Evolutionary conservation across 306 rosid species (phyloP).

Genomic region (Trichosanthes truncata): DNA sequence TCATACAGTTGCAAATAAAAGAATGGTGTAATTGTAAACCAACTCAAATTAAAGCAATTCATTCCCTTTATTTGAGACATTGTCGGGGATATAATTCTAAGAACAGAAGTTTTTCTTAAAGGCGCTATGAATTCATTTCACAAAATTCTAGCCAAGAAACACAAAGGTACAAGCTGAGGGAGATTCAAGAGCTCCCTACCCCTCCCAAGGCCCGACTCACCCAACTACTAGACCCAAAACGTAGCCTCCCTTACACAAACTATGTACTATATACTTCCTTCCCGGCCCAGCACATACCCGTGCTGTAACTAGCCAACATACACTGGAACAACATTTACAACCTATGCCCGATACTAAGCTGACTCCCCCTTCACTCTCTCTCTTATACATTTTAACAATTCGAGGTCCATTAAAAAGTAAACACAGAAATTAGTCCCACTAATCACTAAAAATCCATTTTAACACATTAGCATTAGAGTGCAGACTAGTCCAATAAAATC

Average conservation of each 20-base stretch:
- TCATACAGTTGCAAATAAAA: neutral
- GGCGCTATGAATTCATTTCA: neutral
- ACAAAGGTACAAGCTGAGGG: neutral
- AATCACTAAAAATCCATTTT: neutral
- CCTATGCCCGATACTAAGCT: neutral
- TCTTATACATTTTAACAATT: neutral
- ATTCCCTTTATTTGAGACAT: neutral
- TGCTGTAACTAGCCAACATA: neutral
- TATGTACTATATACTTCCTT: neutral
- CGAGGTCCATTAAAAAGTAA: neutral
- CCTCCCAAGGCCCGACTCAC: neutral
- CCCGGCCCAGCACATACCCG: neutral
- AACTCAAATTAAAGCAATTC: neutral
- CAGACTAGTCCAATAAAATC: neutral
- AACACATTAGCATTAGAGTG: neutral
- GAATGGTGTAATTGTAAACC: neutral
- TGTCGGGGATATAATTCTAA: neutral
- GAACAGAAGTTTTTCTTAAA: neutral
- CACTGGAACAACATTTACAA: neutral
- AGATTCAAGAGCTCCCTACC: neutral
- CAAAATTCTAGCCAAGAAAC: neutral
- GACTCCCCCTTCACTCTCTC: neutral
- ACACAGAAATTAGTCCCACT: neutral
- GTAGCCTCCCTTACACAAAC: neutral
- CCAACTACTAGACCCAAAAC: neutral